Base-by-base conservation (phyloP, 179 eudicot genomes). In the Silene vulgaris region DNA sequence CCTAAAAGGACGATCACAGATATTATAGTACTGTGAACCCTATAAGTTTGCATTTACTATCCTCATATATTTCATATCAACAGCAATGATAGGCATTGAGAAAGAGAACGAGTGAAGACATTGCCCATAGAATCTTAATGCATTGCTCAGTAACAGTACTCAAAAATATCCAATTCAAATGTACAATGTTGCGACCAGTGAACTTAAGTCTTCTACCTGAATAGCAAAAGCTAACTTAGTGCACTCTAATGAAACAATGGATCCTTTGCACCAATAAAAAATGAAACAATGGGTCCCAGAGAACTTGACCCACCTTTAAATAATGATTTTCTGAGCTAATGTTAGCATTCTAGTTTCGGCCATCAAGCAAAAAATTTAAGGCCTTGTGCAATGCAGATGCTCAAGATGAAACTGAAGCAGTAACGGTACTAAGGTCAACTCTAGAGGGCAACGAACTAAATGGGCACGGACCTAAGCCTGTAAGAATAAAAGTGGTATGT, bases 111-210 rank as follows among this genome's bases (percentile, higher is more conserved):
- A 35, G 20, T 45, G 56, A 74, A 69, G 43, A 28, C 12, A 29
- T 20, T 74, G 45, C 56, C 57, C 72, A 63, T 70, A 6, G 19
- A 75, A 63, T 54, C 50, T 72, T 69, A 74, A 68, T 11, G 19
- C 12, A 32, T 8, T 68, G 32, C 59, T 45, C 0, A 5, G n/a
- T 13, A 37, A 40, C 16, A 57, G 11, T 43, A 50, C 32, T 17
- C 21, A 1, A 40, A 9, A 75, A 8, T 14, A 69, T 23, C 43
- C 63, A 48, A 11, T 61, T 68, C 48, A 65, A 35, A 26, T 29
- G 23, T 9, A 17, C 3, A 66, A 43, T 32, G 37, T 74, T 20
- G 62, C 45, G 32, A 71, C 71, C 56, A 54, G 35, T 3, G 60
- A 72, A 77, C 19, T 56, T n/a, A 63, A 35, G 14, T 23, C 19